These are phyloP conservation scores for Fusarium sp. DNA, from an alignment of 2,329 filamentous ascomycete species.

Conservation along the genomic window DNA sequence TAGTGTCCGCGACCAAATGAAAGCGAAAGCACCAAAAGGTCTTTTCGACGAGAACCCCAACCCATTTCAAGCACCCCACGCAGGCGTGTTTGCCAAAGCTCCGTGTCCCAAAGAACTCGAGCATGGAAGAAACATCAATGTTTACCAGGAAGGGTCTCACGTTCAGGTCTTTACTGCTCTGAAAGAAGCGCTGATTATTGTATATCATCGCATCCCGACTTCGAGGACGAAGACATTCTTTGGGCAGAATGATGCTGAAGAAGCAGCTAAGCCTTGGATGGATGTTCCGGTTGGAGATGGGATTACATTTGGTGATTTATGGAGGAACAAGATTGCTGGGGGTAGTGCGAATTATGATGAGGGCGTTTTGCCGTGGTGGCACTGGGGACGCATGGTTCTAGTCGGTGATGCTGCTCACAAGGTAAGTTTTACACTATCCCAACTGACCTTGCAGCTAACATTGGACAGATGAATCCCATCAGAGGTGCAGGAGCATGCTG, in stretches of 20 bases:
- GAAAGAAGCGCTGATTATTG: constrained; percentile 5
- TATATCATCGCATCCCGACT: constrained; percentile 8
- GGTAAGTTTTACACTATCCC: not conserved
- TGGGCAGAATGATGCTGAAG: constrained; percentile 19
- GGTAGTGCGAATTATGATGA: constrained; percentile 25
- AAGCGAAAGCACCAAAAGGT: not conserved
- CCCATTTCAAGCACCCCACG: constrained; percentile 9
- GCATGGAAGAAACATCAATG: not conserved
- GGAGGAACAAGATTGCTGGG: constrained; percentile 12
- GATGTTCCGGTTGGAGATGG: constrained; percentile 1
- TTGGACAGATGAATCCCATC: constrained; percentile 11
- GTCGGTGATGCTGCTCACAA: constrained; percentile 22
- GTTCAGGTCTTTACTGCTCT: constrained; percentile 19
- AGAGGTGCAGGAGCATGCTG: constrained; percentile 24
- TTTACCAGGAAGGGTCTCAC: constrained; percentile 9
- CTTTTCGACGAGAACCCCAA: constrained; percentile 13
- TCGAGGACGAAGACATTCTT: constrained; percentile 12
- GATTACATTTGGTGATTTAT: constrained; percentile 14
- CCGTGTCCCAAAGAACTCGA: not conserved
- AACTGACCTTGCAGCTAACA: not conserved
- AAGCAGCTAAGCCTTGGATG: constrained; percentile 6
- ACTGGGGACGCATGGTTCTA: constrained; percentile 24
- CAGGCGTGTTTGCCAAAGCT: constrained; percentile 3
- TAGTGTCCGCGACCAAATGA: constrained; percentile 18
- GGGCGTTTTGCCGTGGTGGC: constrained; percentile 18